Conservation (phyloP, 2,329 filamentous ascomycete species). For the Thelonectria rubi region DNA sequence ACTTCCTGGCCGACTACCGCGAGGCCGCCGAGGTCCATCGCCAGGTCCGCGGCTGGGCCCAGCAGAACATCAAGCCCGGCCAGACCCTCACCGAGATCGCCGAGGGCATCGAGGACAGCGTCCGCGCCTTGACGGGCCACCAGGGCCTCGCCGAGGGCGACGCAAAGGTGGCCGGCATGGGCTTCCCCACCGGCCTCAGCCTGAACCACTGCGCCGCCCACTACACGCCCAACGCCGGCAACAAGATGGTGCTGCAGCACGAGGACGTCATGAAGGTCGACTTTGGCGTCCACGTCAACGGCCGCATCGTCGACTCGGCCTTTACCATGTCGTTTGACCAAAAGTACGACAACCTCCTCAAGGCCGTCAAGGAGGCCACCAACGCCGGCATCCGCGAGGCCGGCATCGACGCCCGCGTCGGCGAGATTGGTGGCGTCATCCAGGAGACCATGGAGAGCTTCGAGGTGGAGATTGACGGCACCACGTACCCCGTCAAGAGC, state of each 20-base stretch:
- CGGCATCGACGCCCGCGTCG: constrained; percentile 89
- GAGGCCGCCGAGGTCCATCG: constrained; percentile 89
- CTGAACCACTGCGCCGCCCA: constrained; percentile 88
- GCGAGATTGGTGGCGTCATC: constrained; percentile 83
- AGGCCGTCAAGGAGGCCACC: constrained; percentile 78
- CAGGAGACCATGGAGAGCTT: constrained; percentile 95
- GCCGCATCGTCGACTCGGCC: constrained; percentile 81
- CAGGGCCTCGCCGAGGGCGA: constrained; percentile 81
- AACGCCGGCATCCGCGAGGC: constrained; percentile 86
- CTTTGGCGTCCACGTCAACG: constrained; percentile 83
- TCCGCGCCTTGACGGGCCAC: constrained; percentile 80
- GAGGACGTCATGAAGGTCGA: constrained; percentile 86
- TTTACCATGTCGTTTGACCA: constrained; percentile 82
- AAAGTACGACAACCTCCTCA: constrained; percentile 77
- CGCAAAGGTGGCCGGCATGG: constrained; percentile 80
- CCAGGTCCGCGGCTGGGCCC: constrained; percentile 84
- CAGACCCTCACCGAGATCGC: constrained; percentile 83
- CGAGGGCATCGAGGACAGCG: constrained; percentile 85
- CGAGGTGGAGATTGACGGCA: constrained; percentile 84
- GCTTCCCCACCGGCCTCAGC: constrained; percentile 85
- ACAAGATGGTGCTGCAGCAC: constrained; percentile 76
- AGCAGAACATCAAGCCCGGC: constrained; percentile 82
- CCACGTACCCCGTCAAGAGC: constrained; percentile 80
- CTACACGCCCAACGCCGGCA: constrained; percentile 87
- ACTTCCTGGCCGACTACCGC: constrained; percentile 83